Conservation (phyloP, 768 basidiomycete species). For the Rhizopogon salebrosus region DNA sequence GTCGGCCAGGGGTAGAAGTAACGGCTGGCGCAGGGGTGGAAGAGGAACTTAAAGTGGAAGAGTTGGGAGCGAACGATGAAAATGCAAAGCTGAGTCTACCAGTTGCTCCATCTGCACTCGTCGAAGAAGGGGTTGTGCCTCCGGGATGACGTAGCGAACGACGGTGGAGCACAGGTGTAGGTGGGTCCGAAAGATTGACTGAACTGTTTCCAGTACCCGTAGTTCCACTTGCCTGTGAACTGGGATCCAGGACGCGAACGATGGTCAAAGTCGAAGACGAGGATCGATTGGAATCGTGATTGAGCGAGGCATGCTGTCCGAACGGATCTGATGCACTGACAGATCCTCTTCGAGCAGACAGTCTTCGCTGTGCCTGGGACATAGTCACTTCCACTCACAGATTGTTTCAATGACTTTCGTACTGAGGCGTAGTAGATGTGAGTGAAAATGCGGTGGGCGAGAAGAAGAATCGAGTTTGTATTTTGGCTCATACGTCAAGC, state of each 20-base stretch:
- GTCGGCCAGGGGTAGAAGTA: slow-evolving; percentile 27
- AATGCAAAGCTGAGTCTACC: slow-evolving; percentile 59
- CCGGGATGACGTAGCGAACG: slow-evolving; percentile 28
- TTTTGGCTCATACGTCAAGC: no score
- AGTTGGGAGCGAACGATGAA: slow-evolving; percentile 47
- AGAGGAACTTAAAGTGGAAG: slow-evolving; percentile 14
- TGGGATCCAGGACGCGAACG: slow-evolving; percentile 51
- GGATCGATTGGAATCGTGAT: slow-evolving; percentile 47
- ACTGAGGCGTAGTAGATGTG: no score
- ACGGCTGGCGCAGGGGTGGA: slow-evolving; percentile 18
- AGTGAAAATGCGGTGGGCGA: no score
- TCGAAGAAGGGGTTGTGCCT: slow-evolving; percentile 21
- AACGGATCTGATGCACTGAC: slow-evolving; percentile 64
- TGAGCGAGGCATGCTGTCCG: slow-evolving; percentile 48
- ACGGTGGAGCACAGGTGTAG: slow-evolving; percentile 21
- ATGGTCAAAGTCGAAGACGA: slow-evolving; percentile 68
- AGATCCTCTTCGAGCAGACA: slow-evolving; percentile 63
- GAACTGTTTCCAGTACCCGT: not conserved
- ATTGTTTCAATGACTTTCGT: not conserved
- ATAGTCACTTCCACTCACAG: slow-evolving; percentile 5
- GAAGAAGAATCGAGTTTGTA: no score
- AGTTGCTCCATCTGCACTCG: slow-evolving; percentile 15
- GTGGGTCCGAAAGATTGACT: slow-evolving; percentile 21
- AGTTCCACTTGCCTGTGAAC: slow-evolving; percentile 13
- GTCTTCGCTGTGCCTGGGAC: slow-evolving; percentile 21